Evolutionary conservation across 202 grass and related monocot species (phyloP).

Genomic region (Alloteropsis angusta): DNA sequence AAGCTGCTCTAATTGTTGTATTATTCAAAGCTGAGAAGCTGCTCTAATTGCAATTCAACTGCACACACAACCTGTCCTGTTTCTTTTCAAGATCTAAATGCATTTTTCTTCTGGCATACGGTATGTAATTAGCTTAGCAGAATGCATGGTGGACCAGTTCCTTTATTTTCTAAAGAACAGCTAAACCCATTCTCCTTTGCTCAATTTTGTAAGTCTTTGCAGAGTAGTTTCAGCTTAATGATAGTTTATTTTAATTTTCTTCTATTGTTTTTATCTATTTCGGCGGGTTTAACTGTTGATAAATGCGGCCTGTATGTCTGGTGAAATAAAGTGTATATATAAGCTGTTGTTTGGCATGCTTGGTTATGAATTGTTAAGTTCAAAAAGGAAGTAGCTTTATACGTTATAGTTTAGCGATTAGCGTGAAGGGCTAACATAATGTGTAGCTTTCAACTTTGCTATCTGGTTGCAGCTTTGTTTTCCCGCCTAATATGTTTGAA

Average conservation of each 20-base stretch:
- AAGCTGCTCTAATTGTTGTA: background rate
- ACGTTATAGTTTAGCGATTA: background rate
- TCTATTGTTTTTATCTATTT: background rate
- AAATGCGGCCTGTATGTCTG: background rate
- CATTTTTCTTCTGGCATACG: background rate
- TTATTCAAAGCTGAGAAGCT: background rate
- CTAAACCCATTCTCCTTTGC: background rate
- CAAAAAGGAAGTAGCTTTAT: background rate
- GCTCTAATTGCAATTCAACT: background rate
- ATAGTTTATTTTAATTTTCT: background rate
- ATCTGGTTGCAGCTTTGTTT: conserved; percentile 6
- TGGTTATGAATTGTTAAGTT: background rate
- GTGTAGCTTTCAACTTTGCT: background rate
- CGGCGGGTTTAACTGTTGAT: background rate
- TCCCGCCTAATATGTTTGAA: conserved; percentile 1
- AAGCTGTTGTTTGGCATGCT: background rate
- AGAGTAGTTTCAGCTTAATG: background rate
- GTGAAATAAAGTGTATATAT: background rate
- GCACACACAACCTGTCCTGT: background rate
- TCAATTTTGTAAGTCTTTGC: background rate
- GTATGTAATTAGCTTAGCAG: background rate
- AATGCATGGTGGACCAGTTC: background rate
- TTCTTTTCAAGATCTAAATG: background rate
- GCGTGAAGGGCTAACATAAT: background rate
- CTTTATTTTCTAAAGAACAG: background rate